A percentile compares a stretch with the other conserved stretches of the same genome.
Evolutionary conservation across 306 rosid species (phyloP).

Genomic region (Fragaria nilgerrensis): DNA sequence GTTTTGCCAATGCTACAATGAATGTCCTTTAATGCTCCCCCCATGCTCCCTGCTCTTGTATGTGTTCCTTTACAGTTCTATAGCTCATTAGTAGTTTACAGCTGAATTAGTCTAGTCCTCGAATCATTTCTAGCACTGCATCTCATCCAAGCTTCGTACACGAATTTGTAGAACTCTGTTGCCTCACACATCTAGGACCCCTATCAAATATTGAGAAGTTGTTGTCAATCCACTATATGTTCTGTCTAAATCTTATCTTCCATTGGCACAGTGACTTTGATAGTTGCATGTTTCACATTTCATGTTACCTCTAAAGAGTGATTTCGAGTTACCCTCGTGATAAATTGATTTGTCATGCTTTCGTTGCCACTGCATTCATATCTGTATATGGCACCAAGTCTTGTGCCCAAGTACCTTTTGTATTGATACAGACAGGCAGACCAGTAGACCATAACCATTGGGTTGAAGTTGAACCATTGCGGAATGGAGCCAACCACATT

Average conservation of each 20-base stretch:
- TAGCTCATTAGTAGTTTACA: background rate
- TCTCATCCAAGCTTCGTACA: background rate
- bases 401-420: background rate
- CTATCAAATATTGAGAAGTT: background rate
- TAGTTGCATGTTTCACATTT: background rate
- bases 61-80: background rate
- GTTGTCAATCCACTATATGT: background rate
- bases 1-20: background rate
- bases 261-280: background rate
- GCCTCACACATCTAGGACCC: background rate
- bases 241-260: background rate
- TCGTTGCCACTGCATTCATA: constrained; percentile 3
- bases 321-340: background rate
- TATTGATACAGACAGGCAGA: background rate
- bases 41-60: background rate
- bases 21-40: background rate
- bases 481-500: constrained; percentile 4
- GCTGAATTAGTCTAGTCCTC: background rate
- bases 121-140: background rate
- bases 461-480: background rate
- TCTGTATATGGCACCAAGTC: background rate
- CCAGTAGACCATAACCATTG: background rate
- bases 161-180: background rate
- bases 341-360: constrained; percentile 10
- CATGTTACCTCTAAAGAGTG: constrained; percentile 11